Conservation (phyloP, 2,329 filamentous ascomycete species). For the Xylaria sp. region DNA sequence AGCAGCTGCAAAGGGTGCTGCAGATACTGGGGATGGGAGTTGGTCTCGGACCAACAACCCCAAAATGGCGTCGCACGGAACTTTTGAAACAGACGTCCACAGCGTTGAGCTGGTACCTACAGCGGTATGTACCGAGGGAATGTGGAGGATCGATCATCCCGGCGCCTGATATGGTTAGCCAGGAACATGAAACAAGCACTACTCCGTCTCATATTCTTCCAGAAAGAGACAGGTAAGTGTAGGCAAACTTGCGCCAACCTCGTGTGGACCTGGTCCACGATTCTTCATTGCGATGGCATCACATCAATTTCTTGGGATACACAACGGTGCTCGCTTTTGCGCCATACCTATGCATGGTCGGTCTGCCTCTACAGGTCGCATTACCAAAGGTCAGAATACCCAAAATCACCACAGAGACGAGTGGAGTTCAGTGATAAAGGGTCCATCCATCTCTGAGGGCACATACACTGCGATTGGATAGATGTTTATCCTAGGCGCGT, state of each 20-base stretch:
- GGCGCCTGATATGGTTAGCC: slow-evolving; percentile 38
- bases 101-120: slow-evolving; percentile 34
- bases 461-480: slow-evolving; percentile 15
- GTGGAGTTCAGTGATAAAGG: slow-evolving; percentile 15
- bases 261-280: slow-evolving; percentile 12
- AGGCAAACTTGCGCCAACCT: slow-evolving; percentile 23
- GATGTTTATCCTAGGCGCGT: neutral
- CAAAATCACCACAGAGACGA: slow-evolving; percentile 1
- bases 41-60: slow-evolving; percentile 36
- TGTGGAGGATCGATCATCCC: slow-evolving; percentile 34
- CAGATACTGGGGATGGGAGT: slow-evolving; percentile 23
- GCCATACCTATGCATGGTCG: neutral
- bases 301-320: neutral
- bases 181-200: slow-evolving; percentile 48
- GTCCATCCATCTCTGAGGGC: neutral
- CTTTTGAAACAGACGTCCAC: slow-evolving; percentile 44
- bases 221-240: slow-evolving; percentile 42
- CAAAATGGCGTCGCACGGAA: slow-evolving; percentile 34
- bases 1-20: slow-evolving; percentile 25
- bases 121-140: slow-evolving; percentile 27
- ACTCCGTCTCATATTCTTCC: slow-evolving; percentile 47
- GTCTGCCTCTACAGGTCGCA: neutral
- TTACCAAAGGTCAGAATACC: neutral
- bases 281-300: slow-evolving; percentile 13
- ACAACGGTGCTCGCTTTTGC: slow-evolving; percentile 1